These are phyloP conservation scores for Acanthamoeba sp. DNA, from an alignment of 208 protist species.

Conservation along the genomic window DNA sequence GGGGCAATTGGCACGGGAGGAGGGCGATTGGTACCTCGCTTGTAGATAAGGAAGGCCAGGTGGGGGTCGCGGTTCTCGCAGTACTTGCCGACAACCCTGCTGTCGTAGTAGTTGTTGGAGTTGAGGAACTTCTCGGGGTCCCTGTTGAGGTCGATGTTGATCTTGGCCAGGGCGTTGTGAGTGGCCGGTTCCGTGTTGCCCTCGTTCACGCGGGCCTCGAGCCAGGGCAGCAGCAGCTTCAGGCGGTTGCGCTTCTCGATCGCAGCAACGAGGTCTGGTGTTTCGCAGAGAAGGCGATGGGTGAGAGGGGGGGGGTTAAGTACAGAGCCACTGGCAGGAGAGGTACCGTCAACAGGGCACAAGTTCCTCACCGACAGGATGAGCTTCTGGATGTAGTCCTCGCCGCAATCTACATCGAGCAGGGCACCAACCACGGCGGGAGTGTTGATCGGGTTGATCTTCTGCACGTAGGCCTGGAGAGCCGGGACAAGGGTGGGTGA, in stretches of 20 bases:
- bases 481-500: background rate
- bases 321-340: background rate
- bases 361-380: constrained; percentile 96
- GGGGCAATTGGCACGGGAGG: background rate
- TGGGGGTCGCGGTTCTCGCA: constrained; percentile 99
- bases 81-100: constrained; percentile 97
- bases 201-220: constrained; percentile 96
- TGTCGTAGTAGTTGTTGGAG: constrained; percentile 98
- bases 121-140: constrained; percentile 97
- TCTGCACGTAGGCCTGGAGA: constrained; percentile 90
- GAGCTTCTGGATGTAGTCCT: constrained; percentile 97
- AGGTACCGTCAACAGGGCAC: constrained; percentile 94
- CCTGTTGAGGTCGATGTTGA: constrained; percentile 99
- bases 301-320: background rate
- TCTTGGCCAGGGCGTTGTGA: constrained; percentile 99
- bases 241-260: constrained; percentile 95
- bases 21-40: constrained; percentile 83
- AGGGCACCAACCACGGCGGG: constrained; percentile 98
- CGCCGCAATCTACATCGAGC: constrained; percentile 97
- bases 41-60: constrained; percentile 98
- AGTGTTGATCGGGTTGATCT: constrained; percentile 97
- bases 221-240: constrained; percentile 98
- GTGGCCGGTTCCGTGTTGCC: constrained; percentile 96
- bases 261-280: constrained; percentile 89
- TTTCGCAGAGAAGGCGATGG: constrained; percentile 59